Evolutionary conservation across 345 rosid genomes (phyloP).

Genomic region (Heritiera littoralis): DNA sequence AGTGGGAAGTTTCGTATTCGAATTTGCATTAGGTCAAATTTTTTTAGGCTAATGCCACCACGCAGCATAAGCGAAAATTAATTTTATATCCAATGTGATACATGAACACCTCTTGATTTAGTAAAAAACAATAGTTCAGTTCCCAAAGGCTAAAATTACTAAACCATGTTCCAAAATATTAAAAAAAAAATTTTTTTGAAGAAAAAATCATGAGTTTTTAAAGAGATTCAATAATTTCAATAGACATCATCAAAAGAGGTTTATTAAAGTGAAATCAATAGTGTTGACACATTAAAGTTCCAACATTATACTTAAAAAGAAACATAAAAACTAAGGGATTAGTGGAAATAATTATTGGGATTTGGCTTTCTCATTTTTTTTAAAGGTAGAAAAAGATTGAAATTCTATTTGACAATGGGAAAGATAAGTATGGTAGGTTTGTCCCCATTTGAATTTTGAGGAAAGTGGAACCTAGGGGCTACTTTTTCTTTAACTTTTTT

Average conservation of each 20-base stretch:
- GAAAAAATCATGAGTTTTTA: constrained; percentile 24
- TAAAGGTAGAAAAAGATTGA: constrained; percentile 21
- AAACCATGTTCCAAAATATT: constrained; percentile 35
- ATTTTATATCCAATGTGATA: no score
- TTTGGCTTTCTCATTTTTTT: constrained; percentile 27
- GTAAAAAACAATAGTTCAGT: constrained; percentile 24
- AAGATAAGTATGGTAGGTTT: constrained; percentile 27
- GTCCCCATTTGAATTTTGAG: constrained; percentile 34
- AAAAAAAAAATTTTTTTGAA: background rate
- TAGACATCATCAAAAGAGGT: constrained; percentile 57
- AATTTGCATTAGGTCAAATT: no score
- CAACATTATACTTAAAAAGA: constrained; percentile 22
- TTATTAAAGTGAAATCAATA: constrained; percentile 51
- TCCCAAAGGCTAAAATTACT: constrained; percentile 31
- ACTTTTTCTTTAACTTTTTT: background rate
- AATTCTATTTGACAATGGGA: constrained; percentile 24
- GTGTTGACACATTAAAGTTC: constrained; percentile 41
- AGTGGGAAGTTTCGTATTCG: no score
- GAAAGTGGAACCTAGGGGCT: constrained; percentile 18
- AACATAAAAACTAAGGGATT: constrained; percentile 25
- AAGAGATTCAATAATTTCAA: constrained; percentile 38
- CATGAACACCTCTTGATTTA: no score
- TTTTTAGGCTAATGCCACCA: no score
- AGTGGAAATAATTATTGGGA: constrained; percentile 19
- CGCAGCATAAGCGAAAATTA: no score